phyloP scores from a whole-genome alignment of 2,329 filamentous ascomycete species.

The Colletotrichum spaethianum region DNA sequence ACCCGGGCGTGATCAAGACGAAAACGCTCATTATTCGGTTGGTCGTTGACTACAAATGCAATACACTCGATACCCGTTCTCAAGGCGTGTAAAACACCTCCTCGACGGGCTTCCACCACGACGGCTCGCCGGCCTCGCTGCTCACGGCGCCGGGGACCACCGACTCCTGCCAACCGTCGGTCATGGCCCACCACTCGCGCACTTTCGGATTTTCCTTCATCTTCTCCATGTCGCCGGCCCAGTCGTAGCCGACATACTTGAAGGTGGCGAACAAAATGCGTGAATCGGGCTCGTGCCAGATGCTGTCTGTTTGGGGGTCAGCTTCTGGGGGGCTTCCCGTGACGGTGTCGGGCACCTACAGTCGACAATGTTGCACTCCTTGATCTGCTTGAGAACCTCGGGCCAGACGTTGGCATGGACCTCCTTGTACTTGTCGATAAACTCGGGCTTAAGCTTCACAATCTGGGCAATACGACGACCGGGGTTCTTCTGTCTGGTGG shows the following conservation, averaged over 20 bases:
- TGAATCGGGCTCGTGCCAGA: slow-evolving; percentile 76
- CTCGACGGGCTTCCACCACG: slow-evolving; percentile 79
- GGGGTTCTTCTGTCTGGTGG: slow-evolving; percentile 53
- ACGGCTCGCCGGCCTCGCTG: slow-evolving; percentile 70
- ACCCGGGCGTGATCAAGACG: slow-evolving; percentile 13
- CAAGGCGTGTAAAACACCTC: slow-evolving; percentile 77
- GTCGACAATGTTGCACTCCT: slow-evolving; percentile 80
- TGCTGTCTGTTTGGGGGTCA: slow-evolving; percentile 70
- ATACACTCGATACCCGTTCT: slow-evolving; percentile 41
- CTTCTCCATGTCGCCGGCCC: slow-evolving; percentile 80
- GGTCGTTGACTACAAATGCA: slow-evolving; percentile 34
- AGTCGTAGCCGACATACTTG: slow-evolving; percentile 84
- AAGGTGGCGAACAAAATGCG: slow-evolving; percentile 81
- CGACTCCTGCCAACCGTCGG: slow-evolving; percentile 80
- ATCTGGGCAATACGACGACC: slow-evolving; percentile 78
- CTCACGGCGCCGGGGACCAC: slow-evolving; percentile 72
- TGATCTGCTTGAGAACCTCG: slow-evolving; percentile 82
- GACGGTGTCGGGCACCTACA: slow-evolving; percentile 66
- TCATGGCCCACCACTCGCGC: slow-evolving; percentile 86
- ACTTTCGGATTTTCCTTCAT: slow-evolving; percentile 83
- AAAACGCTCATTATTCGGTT: slow-evolving; percentile 23
- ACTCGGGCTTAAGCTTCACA: slow-evolving; percentile 78
- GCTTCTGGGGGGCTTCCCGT: neutral
- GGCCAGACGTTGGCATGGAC: slow-evolving; percentile 84
- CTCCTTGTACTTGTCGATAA: slow-evolving; percentile 78